A percentile compares a stretch with the other conserved stretches of the same genome.
phyloP scores from a whole-genome alignment of 768 basidiomycete species.

The Tulasnella sp. region DNA sequence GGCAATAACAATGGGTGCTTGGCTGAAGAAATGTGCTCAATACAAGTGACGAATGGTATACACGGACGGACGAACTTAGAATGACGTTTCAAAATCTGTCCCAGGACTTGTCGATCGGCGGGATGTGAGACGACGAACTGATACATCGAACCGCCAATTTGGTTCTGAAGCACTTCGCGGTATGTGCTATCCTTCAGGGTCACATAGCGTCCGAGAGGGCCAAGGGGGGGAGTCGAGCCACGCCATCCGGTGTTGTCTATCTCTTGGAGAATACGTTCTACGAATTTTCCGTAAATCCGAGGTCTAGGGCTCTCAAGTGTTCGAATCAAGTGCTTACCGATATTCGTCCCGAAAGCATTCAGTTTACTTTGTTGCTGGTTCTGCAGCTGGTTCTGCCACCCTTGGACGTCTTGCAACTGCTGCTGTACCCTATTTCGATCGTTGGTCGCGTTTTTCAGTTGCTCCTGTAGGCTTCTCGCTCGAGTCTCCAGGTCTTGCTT shows the following conservation, averaged over 20 bases:
- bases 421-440: conserved; percentile 36
- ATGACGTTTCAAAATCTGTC: conserved; percentile 42
- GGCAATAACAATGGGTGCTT: conserved; percentile 56
- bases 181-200: conserved; percentile 68
- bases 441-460: conserved; percentile 37
- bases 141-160: conserved; percentile 56
- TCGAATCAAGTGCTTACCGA: conserved; percentile 49
- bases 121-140: conserved; percentile 72
- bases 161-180: conserved; percentile 58
- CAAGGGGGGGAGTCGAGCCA: conserved; percentile 58
- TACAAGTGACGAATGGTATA: background rate
- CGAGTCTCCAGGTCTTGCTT: conserved; percentile 26
- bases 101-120: conserved; percentile 56
- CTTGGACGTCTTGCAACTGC: conserved; percentile 11
- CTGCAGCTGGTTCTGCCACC: background rate
- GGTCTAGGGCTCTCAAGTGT: conserved; percentile 50
- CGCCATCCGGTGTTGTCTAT: conserved; percentile 55
- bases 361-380: conserved; percentile 34
- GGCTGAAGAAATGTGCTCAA: conserved; percentile 38
- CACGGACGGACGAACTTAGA: conserved; percentile 9
- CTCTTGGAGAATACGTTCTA: conserved; percentile 51
- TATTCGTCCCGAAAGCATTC: conserved; percentile 45
- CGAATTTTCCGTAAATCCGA: conserved; percentile 41
- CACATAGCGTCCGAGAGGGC: conserved; percentile 77
- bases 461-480: conserved; percentile 15